Evolutionary conservation across 1,139 yeast species (phyloP).

Genomic region (Debaryomyces nepalensis): DNA sequence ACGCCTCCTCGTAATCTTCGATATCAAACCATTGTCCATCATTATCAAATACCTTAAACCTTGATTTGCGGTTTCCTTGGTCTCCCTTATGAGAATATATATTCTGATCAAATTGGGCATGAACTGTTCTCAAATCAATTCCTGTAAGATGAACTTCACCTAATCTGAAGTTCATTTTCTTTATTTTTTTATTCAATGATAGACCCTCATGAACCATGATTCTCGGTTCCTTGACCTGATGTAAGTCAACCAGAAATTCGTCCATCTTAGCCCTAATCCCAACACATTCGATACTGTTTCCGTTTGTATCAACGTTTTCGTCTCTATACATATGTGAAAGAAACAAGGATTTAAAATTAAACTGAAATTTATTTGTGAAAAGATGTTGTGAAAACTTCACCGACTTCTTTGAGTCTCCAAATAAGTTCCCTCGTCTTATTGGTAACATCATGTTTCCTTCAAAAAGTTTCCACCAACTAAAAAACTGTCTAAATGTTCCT

Average conservation of each 20-base stretch:
- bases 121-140: constrained; percentile 45
- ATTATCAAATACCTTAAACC: constrained; percentile 35
- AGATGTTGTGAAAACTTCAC: constrained; percentile 50
- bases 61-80: constrained; percentile 18
- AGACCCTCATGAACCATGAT: constrained; percentile 38
- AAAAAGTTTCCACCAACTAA: constrained; percentile 52
- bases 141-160: constrained; percentile 48
- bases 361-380: constrained; percentile 45
- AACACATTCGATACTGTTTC: constrained; percentile 39
- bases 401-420: constrained; percentile 41
- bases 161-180: constrained; percentile 50
- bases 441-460: constrained; percentile 50
- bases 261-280: constrained; percentile 49
- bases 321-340: constrained; percentile 46
- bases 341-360: constrained; percentile 44
- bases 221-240: constrained; percentile 50
- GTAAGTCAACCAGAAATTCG: constrained; percentile 46
- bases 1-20: constrained; percentile 48
- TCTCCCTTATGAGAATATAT: constrained; percentile 24
- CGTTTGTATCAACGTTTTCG: constrained; percentile 25
- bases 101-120: constrained; percentile 37
- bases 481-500: constrained; percentile 43
- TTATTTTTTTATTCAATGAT: constrained; percentile 33
- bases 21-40: constrained; percentile 49
- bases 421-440: constrained; percentile 42